A percentile compares a stretch with the other conserved stretches of the same genome.
phyloP scores from a whole-genome alignment of 495 filamentous ascomycete species.

The Aspergillus panamensis region DNA sequence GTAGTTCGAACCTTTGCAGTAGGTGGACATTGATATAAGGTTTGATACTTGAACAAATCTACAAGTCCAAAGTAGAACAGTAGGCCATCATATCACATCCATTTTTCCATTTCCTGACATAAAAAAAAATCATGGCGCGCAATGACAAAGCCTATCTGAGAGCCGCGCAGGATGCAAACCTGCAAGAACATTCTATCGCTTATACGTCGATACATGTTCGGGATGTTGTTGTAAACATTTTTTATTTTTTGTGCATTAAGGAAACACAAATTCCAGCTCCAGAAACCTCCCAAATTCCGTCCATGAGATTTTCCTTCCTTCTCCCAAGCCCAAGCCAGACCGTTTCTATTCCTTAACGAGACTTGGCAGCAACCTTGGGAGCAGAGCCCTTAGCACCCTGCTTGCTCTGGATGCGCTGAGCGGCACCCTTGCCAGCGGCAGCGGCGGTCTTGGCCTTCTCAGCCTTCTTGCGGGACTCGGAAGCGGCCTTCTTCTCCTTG shows the following conservation, averaged over 20 bases:
- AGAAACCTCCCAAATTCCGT: conserved; percentile 28
- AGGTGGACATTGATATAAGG: no score
- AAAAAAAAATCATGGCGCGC: conserved; percentile 21
- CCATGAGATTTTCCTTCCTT: conserved; percentile 17
- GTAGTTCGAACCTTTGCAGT: no score
- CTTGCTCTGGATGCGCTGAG: conserved; percentile 82
- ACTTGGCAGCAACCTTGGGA: conserved; percentile 79
- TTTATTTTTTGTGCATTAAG: conserved; percentile 16
- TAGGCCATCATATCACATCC: conserved; percentile 22
- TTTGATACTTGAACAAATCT: no score
- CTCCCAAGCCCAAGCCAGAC: conserved; percentile 33
- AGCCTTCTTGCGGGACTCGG: conserved; percentile 89
- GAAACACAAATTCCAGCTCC: conserved; percentile 31
- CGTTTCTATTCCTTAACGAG: conserved; percentile 62
- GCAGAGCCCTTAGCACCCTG: conserved; percentile 91
- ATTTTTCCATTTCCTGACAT: conserved; percentile 24
- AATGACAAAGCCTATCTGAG: conserved; percentile 27
- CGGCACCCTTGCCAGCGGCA: conserved; percentile 67
- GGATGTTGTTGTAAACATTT: conserved; percentile 18
- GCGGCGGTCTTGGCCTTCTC: conserved; percentile 97
- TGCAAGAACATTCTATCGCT: conserved; percentile 22
- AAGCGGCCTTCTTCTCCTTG: conserved; percentile 94
- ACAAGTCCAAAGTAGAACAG: conserved; percentile 14
- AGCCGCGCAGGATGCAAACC: conserved; percentile 20
- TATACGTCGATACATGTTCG: conserved; percentile 24